Evolutionary conservation across 371 early-diverging fungal genomes (phyloP), one percentile per base, ranked within the genome.

Genomic region (Mucor indicus): DNA sequence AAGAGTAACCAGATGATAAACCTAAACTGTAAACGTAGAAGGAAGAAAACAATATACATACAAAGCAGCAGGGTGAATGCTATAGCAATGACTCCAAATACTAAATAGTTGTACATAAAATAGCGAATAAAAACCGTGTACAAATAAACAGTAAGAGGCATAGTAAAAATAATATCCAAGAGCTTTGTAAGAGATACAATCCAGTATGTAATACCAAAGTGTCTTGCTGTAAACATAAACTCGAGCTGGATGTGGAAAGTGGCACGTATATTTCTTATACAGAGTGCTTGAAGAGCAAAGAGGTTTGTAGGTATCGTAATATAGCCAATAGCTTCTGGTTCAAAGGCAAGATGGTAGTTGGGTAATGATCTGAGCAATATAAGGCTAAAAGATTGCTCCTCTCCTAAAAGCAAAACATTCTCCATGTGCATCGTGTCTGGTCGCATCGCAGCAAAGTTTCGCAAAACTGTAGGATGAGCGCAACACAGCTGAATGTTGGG

Each of bases 251-350:
- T 66, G 27, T 75, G 76, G 38, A 75, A 67, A 2, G 58, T 48
- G 5, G 72, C 48, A 7, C 70, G 55, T 4, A 75, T 23, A 10
- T 55, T 57, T 0, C 76, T 59, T 5, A 52, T 59, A 31, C 65
- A 63, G 8, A 67, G 62, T 0, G 57, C 76, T 24, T 75, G 76
- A 0, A 75, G 46, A 11, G 61, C 59, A 36, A 60, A 60, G 19
- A 69, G 61, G 11, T 64, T 60, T 13, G 67, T 67, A 2, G 76
- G 76, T 10, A 75, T 21, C 0, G 66, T 69, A 8, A 63, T 52
- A 41, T 69, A 72, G 9, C 62, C 72, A 23, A 72, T 58, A 4
- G 76, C 72, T 45, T 69, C 70, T 1, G 76, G 70, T 41, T 75
- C 76, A 36, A 75, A 75, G 23, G 66, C 76, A 17, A 75, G 51